Conservation (phyloP, 345 rosid species). For the Lepidium africanum region DNA sequence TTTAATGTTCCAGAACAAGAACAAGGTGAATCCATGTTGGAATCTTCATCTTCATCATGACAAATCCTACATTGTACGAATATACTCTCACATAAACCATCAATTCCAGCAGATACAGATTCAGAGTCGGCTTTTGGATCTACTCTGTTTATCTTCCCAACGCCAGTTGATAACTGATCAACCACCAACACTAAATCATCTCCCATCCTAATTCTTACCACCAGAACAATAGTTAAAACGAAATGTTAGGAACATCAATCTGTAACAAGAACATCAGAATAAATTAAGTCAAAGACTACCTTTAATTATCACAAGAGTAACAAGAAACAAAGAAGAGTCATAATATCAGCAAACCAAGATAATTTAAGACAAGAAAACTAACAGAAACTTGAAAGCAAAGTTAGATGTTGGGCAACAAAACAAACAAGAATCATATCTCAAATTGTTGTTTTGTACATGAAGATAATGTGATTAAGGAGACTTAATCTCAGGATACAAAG, state of each 20-base stretch:
- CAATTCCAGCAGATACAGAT: slow-evolving; percentile 28
- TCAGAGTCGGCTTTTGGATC: slow-evolving; percentile 16
- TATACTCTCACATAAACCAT: slow-evolving; percentile 32
- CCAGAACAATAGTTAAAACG: background rate
- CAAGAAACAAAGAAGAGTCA: background rate
- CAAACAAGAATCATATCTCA: background rate
- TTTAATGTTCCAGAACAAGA: slow-evolving; percentile 83
- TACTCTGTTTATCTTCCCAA: slow-evolving; percentile 28
- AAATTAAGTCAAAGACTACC: background rate
- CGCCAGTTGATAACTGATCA: slow-evolving; percentile 47
- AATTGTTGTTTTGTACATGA: background rate
- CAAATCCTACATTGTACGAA: slow-evolving; percentile 74
- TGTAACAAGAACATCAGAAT: background rate
- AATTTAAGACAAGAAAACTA: background rate
- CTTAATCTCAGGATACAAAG: background rate
- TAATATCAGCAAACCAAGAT: slow-evolving; percentile 3
- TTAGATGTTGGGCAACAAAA: background rate
- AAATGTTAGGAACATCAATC: background rate
- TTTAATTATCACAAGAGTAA: background rate
- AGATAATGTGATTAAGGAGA: slow-evolving; percentile 10
- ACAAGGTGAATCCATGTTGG: slow-evolving; percentile 75
- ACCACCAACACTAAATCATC: slow-evolving; percentile 65
- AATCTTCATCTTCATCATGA: slow-evolving; percentile 77
- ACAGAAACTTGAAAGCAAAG: background rate
- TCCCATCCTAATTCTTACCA: slow-evolving; percentile 47